A percentile compares a stretch with the other conserved stretches of the same genome.
phyloP scores from a whole-genome alignment of 345 rosid genomes.

The Cardamine occulta region DNA sequence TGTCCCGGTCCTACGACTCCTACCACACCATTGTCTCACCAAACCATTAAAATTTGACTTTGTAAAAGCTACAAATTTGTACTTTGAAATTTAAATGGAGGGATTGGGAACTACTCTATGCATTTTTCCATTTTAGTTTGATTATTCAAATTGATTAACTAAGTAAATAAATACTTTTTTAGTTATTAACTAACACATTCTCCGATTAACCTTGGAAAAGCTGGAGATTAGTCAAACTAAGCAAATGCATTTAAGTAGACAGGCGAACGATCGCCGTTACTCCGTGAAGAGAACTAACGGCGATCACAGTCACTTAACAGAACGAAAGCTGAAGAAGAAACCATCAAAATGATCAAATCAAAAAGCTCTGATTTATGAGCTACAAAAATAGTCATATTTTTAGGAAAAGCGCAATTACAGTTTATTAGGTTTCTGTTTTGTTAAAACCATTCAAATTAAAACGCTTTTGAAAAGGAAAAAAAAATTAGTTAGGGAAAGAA shows the following conservation, averaged over 20 bases:
- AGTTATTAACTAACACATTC: background rate
- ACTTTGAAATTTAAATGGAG: background rate
- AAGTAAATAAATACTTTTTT: too few relatives aligned
- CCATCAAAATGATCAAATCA: background rate
- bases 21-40: background rate
- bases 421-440: background rate
- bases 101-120: background rate
- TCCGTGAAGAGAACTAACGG: background rate
- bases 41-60: background rate
- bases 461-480: background rate
- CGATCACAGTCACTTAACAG: background rate
- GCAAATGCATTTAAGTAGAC: background rate
- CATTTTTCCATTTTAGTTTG: background rate
- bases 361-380: constrained; percentile 34
- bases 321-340: background rate
- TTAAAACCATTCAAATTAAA: constrained; percentile 2
- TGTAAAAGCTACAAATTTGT: background rate
- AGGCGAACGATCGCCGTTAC: background rate
- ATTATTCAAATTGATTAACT: background rate
- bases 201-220: background rate
- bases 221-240: background rate
- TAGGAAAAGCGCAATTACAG: constrained; percentile 33
- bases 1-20: too few relatives aligned
- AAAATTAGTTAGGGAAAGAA: background rate
- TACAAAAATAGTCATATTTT: constrained; percentile 25